These are phyloP conservation scores for Scedosporium apiospermum DNA, from an alignment of 2,329 filamentous ascomycete genomes.

Conservation along the genomic window DNA sequence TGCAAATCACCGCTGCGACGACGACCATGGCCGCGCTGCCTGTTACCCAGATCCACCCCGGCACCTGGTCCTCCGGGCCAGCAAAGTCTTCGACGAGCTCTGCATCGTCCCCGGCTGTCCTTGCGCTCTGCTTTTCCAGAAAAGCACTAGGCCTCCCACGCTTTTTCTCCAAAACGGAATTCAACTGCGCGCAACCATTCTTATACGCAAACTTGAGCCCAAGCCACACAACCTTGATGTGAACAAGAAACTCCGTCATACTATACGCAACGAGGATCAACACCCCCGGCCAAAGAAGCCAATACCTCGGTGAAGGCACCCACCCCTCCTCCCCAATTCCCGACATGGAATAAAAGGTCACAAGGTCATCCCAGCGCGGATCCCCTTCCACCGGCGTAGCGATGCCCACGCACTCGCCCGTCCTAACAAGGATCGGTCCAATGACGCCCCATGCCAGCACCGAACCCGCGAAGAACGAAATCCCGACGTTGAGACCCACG, in stretches of 20 bases:
- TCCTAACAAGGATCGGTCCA: constrained; percentile 33
- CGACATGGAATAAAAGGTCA: constrained; percentile 21
- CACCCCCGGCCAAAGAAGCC: constrained; percentile 33
- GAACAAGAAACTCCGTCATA: constrained; percentile 30
- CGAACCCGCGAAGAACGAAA: constrained; percentile 48
- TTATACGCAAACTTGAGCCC: constrained; percentile 24
- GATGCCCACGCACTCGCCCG: constrained; percentile 40
- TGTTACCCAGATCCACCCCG: constrained; percentile 41
- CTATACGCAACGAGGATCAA: constrained; percentile 31
- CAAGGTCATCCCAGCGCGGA: constrained; percentile 19
- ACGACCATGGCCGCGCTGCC: constrained; percentile 37
- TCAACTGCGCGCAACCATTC: constrained; percentile 18
- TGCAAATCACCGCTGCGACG: constrained; percentile 40
- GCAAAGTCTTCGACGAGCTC: constrained; percentile 27
- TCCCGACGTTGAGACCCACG: constrained; percentile 43
- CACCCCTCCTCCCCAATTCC: constrained; percentile 18
- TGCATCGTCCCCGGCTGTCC: constrained; percentile 18
- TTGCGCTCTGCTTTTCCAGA: constrained; percentile 25
- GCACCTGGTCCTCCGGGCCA: constrained; percentile 34
- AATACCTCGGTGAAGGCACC: constrained; percentile 28
- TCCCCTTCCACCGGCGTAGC: constrained; percentile 14
- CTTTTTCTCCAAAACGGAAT: constrained; percentile 19
- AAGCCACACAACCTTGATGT: constrained; percentile 25
- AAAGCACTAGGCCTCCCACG: constrained; percentile 21
- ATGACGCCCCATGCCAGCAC: constrained; percentile 47